Base-by-base conservation (phyloP, 371 early-diverging fungal genomes). In the Syncephalastrum contaminatum region DNA sequence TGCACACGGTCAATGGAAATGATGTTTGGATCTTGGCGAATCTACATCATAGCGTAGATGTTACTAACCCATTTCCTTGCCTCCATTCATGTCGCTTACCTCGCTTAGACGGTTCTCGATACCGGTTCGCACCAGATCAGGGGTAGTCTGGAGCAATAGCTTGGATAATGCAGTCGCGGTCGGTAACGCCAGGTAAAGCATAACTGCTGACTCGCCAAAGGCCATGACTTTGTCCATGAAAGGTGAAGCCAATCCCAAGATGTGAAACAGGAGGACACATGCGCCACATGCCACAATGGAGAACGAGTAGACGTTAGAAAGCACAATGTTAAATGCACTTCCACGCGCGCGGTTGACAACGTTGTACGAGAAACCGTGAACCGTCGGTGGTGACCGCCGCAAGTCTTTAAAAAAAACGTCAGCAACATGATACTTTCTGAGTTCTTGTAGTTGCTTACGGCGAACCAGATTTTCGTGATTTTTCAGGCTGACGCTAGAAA, bases 381-480 rank as follows among this genome's bases (percentile, higher is more conserved):
- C 75, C 0, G 70, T 72, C 0, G 67, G 64, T 12, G 75, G 71
- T 43, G 67, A 59, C 15, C 63, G 67, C 48, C 75, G 58, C 15
- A 74, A 54, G 16, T 68, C 75, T 69, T 55, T 14, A 54, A 27
- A 54, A 22, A 13, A 15, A 30, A n/a, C n/a, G n/a, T 50, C 8
- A 30, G 49, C 49, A 2, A 22, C 24, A 12, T 13, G 10, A 25
- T 41, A 18, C 22, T 12, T 39, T 12, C 48, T 7, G 2, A 1
- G 21, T 19, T 4, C 7, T 22, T 10, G 7, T 20, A 16, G 21
- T 10, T 20, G 59, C 75, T 58, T 72, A 85, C 85, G 72, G 45
- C 69, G 66, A n/a, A 81, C 80, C 60, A 82, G 82, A 25, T 79
- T 70, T 47, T 75, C 76, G 51, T 86, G 86, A 45, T 86, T 86